phyloP scores from a whole-genome alignment of 495 filamentous ascomycete genomes.

The Pyrenula aspistea region DNA sequence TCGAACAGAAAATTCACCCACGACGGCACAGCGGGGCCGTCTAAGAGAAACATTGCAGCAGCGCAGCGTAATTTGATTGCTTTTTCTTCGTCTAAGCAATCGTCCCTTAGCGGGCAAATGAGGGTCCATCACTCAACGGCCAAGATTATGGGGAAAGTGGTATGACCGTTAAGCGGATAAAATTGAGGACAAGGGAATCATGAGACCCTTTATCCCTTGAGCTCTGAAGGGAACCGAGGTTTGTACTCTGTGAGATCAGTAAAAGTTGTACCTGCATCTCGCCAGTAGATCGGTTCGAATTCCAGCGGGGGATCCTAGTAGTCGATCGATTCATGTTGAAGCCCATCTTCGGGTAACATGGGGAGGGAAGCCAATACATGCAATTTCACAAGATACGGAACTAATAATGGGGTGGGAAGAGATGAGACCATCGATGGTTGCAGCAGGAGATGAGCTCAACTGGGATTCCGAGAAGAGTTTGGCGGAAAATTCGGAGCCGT shows the following conservation, averaged over 20 bases:
- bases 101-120: neutral
- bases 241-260: too few species aligned
- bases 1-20: too few species aligned
- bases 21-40: neutral
- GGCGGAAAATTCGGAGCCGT: neutral
- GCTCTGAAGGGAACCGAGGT: neutral
- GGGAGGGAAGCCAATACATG: too few species aligned
- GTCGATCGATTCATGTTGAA: too few species aligned
- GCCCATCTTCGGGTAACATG: too few species aligned
- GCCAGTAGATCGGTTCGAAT: too few species aligned
- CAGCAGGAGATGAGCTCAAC: too few species aligned
- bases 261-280: too few species aligned
- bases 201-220: neutral
- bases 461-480: neutral
- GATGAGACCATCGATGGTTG: too few species aligned
- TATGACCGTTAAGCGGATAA: neutral
- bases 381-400: too few species aligned
- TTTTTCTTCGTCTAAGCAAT: neutral
- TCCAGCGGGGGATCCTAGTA: too few species aligned
- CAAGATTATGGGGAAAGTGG: neutral
- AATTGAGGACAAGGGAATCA: neutral
- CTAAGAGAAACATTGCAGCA: neutral
- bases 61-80: neutral
- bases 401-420: too few species aligned
- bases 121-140: neutral